Base-by-base conservation (phyloP, 179 eudicot species). In the Amaranthus tricolor region DNA sequence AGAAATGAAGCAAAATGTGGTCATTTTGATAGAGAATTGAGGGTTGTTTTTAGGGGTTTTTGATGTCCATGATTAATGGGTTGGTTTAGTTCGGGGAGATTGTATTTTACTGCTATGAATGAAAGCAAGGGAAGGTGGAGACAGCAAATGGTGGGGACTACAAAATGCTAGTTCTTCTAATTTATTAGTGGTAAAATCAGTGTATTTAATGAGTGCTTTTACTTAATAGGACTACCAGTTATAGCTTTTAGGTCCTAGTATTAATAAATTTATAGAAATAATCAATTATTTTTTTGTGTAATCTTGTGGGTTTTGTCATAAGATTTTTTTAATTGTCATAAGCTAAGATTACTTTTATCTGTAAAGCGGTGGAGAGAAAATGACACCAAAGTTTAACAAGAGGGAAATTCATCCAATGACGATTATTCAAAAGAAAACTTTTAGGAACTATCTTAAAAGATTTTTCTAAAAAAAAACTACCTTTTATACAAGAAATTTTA, bases 91-190 rank as follows among this genome's bases (percentile, higher is more conserved):
- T 75, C 47, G 21, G 45, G 49, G 2, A 5, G 58, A 12, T 59
- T 13, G 58, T 52, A 19, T 51, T 19, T 65, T 51, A 68, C 58
- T 68, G 71, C 43, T 52, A 24, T 9, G 71, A 49, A 14, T 51
- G 70, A 49, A 47, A 66, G 70, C 16, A 66, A 16, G 70, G 43
- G 71, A 68, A 68, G 48, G n/a, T 76, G 74, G 50, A 68, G 60
- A 76, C 78, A 76, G 19, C 68, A 76, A 76, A 59, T 60, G 73
- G 73, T 68, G 74, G 78, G 78, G 73, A 70, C 67, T 76, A 8
- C 1, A 11, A 11, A n/a, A 9, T 40, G 7, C 21, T 31, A 6
- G 14, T 14, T 66, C 43, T 65, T 5, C 52, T 48, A 48, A 66
- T 66, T 45, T 19, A 16, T 12, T 55, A 5, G 55, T 66, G 70